Percentiles rank a stretch among this genome's conserved stretches.
phyloP scores from a whole-genome alignment of 306 rosid genomes.

The Gastrolobium villosum region DNA sequence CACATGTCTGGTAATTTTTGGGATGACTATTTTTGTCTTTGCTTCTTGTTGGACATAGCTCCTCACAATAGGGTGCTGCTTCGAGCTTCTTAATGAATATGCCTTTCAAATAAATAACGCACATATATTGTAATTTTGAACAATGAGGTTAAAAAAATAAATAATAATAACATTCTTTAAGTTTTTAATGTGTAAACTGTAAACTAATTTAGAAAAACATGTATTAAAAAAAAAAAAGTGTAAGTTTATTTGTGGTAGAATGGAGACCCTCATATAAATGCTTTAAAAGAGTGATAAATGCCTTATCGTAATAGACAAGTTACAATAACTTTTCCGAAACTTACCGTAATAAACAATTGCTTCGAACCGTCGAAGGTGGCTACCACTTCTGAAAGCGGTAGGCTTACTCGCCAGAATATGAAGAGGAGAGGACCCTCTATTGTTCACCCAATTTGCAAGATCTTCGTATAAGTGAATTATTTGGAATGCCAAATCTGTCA shows the following conservation, averaged over 20 bases:
- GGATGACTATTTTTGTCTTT: neutral
- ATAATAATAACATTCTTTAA: neutral
- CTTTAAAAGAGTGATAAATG: too few species aligned
- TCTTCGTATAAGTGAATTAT: slow-evolving; percentile 55
- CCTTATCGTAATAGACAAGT: too few species aligned
- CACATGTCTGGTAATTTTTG: slow-evolving; percentile 11
- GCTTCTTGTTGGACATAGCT: neutral
- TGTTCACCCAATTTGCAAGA: slow-evolving; percentile 46
- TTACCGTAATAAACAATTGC: slow-evolving; percentile 54
- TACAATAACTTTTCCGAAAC: too few species aligned
- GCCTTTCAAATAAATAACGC: slow-evolving; percentile 22
- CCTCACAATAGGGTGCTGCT: neutral
- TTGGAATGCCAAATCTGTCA: slow-evolving; percentile 71
- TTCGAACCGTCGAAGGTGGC: slow-evolving; percentile 48
- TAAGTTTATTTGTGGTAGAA: too few species aligned
- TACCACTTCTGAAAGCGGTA: slow-evolving; percentile 66
- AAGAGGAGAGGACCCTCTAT: slow-evolving; percentile 60
- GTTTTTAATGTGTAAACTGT: neutral
- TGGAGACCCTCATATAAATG: too few species aligned
- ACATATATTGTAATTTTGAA: neutral
- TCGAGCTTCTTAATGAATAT: neutral
- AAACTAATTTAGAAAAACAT: neutral
- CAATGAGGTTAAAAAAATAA: neutral
- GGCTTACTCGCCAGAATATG: slow-evolving; percentile 70
- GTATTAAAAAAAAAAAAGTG: too few species aligned